Evolutionary conservation across 371 early-diverging fungal species (phyloP).

Genomic region (Blastocladiella emersonii): DNA sequence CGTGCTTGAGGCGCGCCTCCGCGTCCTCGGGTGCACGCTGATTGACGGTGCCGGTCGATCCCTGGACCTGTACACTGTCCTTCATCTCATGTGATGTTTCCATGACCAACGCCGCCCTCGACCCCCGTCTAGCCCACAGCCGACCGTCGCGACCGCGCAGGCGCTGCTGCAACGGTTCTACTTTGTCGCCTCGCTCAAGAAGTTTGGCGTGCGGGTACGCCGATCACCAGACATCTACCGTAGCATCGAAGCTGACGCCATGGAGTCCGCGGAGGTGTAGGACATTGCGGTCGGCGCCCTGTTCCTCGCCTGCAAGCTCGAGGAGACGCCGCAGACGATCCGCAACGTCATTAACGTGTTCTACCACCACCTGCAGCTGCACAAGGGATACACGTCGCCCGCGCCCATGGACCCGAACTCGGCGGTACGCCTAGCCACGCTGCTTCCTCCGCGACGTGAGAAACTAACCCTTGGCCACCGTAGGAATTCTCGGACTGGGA

Average conservation of each 20-base stretch:
- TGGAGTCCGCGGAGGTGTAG: slow-evolving; percentile 20
- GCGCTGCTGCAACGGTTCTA: slow-evolving; percentile 87
- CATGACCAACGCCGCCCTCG: not conserved
- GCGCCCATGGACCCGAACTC: no score
- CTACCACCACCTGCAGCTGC: slow-evolving; percentile 45
- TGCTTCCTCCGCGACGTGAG: not conserved
- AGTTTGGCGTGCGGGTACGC: slow-evolving; percentile 50
- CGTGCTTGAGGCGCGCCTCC: slow-evolving; percentile 55
- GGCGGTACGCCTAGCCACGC: no score
- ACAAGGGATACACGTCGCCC: slow-evolving; percentile 27
- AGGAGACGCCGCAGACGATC: slow-evolving; percentile 64
- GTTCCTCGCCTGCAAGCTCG: slow-evolving; percentile 81
- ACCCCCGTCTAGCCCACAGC: slow-evolving; percentile 56
- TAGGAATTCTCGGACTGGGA: slow-evolving; percentile 58
- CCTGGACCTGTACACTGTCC: slow-evolving; percentile 46
- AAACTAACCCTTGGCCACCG: not conserved
- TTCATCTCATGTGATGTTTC: no score
- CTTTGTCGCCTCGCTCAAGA: slow-evolving; percentile 55
- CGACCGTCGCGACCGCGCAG: slow-evolving; percentile 89
- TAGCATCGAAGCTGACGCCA: no score
- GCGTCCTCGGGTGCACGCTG: slow-evolving; percentile 62
- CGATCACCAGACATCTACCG: not conserved
- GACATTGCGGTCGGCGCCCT: slow-evolving; percentile 71
- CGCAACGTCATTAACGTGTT: slow-evolving; percentile 64
- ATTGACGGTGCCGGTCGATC: slow-evolving; percentile 75